Conservation (phyloP, 225 moss, liverwort and hornwort species). For the Takakia lepidozioides region DNA sequence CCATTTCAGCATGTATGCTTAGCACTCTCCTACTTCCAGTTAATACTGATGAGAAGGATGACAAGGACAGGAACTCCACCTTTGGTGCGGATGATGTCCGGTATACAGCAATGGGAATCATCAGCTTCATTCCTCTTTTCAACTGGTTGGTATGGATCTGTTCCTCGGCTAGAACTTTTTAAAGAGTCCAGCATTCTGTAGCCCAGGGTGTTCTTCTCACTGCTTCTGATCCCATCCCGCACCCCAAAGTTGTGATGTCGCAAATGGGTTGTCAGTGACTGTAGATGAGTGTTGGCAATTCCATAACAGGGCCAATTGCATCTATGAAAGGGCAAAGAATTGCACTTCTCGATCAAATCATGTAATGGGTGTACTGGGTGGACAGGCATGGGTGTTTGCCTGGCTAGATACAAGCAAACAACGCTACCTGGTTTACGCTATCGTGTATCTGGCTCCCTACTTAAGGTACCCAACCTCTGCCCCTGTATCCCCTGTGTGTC, state of each 20-base stretch:
- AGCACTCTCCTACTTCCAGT: slow-evolving; percentile 52
- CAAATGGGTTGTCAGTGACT: no score
- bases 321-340: no score
- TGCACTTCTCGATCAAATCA: no score
- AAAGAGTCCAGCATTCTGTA: slow-evolving; percentile 6
- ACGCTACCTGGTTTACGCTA: slow-evolving; percentile 73
- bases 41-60: slow-evolving; percentile 28
- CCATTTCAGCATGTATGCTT: slow-evolving; percentile 37
- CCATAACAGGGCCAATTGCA: no score
- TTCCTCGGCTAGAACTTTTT: neutral
- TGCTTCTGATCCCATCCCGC: no score
- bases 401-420: slow-evolving; percentile 85
- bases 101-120: slow-evolving; percentile 91
- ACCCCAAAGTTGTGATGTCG: no score
- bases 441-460: slow-evolving; percentile 87
- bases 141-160: slow-evolving; percentile 81
- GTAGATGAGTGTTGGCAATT: no score
- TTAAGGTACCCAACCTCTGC: slow-evolving; percentile 51
- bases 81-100: slow-evolving; percentile 88
- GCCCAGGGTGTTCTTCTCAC: slow-evolving; percentile 5
- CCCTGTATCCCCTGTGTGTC: neutral
- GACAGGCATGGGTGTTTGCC: slow-evolving; percentile 96
- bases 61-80: slow-evolving; percentile 43
- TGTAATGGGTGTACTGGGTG: neutral
- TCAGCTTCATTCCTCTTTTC: slow-evolving; percentile 96